These are phyloP conservation scores for Apiospora marii DNA, from an alignment of 2,329 filamentous ascomycete species.

Conservation along the genomic window DNA sequence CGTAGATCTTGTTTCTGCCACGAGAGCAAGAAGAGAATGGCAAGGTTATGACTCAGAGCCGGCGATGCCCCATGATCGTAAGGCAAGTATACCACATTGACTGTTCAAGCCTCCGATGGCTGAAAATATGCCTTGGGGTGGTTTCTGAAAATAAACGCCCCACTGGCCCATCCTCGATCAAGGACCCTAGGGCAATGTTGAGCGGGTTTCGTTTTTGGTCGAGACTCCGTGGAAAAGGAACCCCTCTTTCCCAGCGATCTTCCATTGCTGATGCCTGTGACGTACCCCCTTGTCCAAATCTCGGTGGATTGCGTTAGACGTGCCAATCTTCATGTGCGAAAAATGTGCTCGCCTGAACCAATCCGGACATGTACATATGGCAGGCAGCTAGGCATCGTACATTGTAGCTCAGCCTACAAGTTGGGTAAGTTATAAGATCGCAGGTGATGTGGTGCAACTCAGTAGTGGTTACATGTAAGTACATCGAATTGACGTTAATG, in stretches of 20 bases:
- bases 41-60: neutral
- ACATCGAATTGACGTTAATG: neutral
- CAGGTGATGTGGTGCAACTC: neutral
- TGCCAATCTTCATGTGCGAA: conserved; percentile 10
- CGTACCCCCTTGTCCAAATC: neutral
- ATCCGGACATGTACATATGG: conserved; percentile 2
- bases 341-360: conserved; percentile 10
- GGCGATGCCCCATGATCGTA: conserved; percentile 2
- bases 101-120: neutral
- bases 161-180: neutral
- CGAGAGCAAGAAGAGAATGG: neutral
- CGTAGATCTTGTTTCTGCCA: neutral
- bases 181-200: neutral
- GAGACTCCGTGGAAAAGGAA: neutral
- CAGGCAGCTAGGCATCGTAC: neutral
- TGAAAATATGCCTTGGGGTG: neutral
- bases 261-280: neutral
- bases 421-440: neutral
- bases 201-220: neutral
- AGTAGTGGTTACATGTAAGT: neutral
- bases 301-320: neutral
- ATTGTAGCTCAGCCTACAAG: neutral
- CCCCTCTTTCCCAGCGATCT: conserved; percentile 20
- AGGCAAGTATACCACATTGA: neutral
- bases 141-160: conserved; percentile 12